Evolutionary conservation across 2,329 filamentous ascomycete species (phyloP), one percentile per base, ranked within the genome.

Genomic region (Bretziella fagacearum): DNA sequence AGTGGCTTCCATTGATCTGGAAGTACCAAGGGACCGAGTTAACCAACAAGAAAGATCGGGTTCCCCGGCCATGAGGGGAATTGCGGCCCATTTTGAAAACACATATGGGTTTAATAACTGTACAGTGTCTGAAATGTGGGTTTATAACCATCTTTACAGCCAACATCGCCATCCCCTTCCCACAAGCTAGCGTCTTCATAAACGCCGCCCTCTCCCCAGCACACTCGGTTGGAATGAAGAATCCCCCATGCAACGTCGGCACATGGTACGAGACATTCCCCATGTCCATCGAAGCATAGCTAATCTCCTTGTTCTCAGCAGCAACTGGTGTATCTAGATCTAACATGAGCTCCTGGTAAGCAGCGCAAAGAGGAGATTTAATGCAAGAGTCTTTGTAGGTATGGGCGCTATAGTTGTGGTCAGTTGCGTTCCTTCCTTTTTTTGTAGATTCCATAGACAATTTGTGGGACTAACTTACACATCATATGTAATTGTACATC

Each of bases 231-330:
- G 63, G 60, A 27, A 73, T 67, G 1, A 56, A 59, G 49, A 72
- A 71, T 26, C 62, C 64, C 3, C 65, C 64, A 51, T 72, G 69
- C 43, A 72, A 64, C 3, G 62, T 63, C 1, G 69, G 69, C 2
- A 66, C 57, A 1, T 61, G 51, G 44, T 70, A 66, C 10, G 63
- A 65, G 7, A 72, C 66, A 46, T 72, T 71, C 18, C 35, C 18
- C 7, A 8, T 10, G 2, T 39, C 35, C 2, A 20, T 22, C 5
- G 35, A 39, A 8, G 35, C 7, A 22, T 39, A 39, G 17, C 18
- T 23, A 4, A 10, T 3, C 8, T 39, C 8, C 2, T 17, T 8
- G 7, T 22, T 18, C 11, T 10, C 15, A 10, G 18, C 17, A 7
- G 13, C 8, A 11, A 25, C 18, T 11, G 15, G 18, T 20, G 3